phyloP scores from a whole-genome alignment of 2,329 filamentous ascomycete genomes.

The Neofusicoccum cordaticola region DNA sequence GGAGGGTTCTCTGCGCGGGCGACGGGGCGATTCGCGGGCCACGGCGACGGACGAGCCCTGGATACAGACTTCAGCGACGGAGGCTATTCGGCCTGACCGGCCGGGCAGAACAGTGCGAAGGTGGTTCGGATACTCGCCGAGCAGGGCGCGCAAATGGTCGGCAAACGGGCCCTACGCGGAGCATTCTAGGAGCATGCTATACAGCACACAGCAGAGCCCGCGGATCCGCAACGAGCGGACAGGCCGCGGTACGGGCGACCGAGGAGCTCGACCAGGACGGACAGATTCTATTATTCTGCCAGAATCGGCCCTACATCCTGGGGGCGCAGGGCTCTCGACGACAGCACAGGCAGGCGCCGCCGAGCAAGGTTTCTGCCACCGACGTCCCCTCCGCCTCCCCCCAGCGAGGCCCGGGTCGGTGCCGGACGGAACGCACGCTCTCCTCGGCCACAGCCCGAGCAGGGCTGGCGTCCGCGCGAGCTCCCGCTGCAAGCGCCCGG shows the following conservation, averaged over 20 bases:
- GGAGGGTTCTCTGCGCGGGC: neutral
- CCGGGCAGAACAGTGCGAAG: neutral
- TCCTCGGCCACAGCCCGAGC: neutral
- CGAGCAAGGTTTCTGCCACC: neutral
- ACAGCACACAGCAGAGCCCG: neutral
- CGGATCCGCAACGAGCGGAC: neutral
- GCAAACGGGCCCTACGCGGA: neutral
- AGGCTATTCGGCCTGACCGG: neutral
- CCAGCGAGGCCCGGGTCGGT: no score
- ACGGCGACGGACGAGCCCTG: neutral
- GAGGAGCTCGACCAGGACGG: neutral
- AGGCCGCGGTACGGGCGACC: neutral
- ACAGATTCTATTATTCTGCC: neutral
- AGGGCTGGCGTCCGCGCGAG: neutral
- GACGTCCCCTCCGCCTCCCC: neutral
- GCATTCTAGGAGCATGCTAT: neutral
- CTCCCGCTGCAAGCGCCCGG: neutral
- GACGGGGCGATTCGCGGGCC: neutral
- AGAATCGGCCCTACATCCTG: neutral
- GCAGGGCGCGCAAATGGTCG: neutral
- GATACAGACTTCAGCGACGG: constrained; percentile 1
- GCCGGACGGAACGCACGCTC: neutral
- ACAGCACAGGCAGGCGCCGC: neutral
- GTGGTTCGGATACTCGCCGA: neutral
- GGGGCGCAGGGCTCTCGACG: neutral